Evolutionary conservation across 2,329 filamentous ascomycete genomes (phyloP).

Genomic region (Botryotinia globosa): DNA sequence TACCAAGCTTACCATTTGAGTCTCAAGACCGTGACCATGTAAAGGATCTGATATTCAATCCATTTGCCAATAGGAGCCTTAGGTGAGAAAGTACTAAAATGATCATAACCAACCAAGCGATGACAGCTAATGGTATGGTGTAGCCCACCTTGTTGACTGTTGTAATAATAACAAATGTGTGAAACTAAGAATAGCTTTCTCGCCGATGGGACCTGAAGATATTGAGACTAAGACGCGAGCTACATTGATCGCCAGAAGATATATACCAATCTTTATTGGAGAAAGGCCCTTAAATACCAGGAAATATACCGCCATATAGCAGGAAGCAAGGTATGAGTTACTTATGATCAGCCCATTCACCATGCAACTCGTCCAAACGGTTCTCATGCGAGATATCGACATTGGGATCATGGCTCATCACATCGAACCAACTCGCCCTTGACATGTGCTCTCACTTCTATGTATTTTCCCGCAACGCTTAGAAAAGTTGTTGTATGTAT

Average conservation of each 20-base stretch:
- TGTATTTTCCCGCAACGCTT: neutral
- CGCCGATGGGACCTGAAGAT: neutral
- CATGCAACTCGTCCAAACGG: conserved; percentile 18
- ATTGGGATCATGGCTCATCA: conserved; percentile 32
- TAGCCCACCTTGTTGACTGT: conserved; percentile 36
- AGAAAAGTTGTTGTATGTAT: neutral
- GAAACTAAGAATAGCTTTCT: neutral
- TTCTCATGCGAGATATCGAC: conserved; percentile 24
- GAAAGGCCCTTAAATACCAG: conserved; percentile 44
- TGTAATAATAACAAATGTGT: neutral
- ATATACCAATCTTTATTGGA: conserved; percentile 41
- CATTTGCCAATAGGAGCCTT: conserved; percentile 26
- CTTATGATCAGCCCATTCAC: neutral
- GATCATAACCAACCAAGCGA: conserved; percentile 37
- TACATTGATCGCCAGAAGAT: conserved; percentile 43
- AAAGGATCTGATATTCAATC: conserved; percentile 35
- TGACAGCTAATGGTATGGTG: conserved; percentile 25
- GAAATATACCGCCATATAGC: conserved; percentile 50
- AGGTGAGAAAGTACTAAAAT: conserved; percentile 37
- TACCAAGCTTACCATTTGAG: conserved; percentile 28
- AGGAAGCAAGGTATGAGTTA: conserved; percentile 35
- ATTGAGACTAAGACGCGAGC: conserved; percentile 22
- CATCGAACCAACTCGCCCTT: neutral
- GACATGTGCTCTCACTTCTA: neutral
- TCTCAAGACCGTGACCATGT: conserved; percentile 28